Evolutionary conservation across 2,329 filamentous ascomycete species (phyloP).

Genomic region (Botrytis aclada): DNA sequence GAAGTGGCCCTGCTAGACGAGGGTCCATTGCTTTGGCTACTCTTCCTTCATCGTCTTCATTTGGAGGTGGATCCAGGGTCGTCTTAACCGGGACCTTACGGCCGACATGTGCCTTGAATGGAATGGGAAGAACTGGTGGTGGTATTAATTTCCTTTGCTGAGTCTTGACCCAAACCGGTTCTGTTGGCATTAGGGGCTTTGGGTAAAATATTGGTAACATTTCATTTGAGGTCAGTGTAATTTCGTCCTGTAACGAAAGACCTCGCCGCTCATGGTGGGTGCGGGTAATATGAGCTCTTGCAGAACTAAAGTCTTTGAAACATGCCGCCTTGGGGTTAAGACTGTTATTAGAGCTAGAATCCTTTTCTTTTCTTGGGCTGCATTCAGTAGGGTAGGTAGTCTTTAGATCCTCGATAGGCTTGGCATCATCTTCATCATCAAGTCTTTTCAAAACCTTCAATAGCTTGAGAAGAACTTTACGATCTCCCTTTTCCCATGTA

Average conservation of each 20-base stretch:
- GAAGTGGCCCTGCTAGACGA: constrained; percentile 28
- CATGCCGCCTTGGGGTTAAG: constrained; percentile 28
- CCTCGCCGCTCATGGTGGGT: background rate
- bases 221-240: background rate
- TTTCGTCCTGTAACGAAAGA: background rate
- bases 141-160: background rate
- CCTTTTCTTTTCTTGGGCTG: background rate
- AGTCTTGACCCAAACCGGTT: constrained; percentile 15
- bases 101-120: background rate
- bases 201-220: constrained; percentile 4
- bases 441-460: constrained; percentile 27
- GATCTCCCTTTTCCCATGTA: constrained; percentile 26
- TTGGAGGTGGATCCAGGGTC: background rate
- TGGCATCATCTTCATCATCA: constrained; percentile 4
- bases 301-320: constrained; percentile 18
- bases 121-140: background rate
- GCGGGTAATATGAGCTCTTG: constrained; percentile 17
- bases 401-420: background rate
- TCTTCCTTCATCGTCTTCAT: constrained; percentile 28
- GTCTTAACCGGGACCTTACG: constrained; percentile 12
- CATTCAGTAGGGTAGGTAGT: background rate
- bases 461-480: constrained; percentile 24
- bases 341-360: background rate
- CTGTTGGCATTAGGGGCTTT: background rate
- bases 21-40: constrained; percentile 27